Base-by-base conservation (phyloP, 129 eudicot species). In the Mikania micrantha region DNA sequence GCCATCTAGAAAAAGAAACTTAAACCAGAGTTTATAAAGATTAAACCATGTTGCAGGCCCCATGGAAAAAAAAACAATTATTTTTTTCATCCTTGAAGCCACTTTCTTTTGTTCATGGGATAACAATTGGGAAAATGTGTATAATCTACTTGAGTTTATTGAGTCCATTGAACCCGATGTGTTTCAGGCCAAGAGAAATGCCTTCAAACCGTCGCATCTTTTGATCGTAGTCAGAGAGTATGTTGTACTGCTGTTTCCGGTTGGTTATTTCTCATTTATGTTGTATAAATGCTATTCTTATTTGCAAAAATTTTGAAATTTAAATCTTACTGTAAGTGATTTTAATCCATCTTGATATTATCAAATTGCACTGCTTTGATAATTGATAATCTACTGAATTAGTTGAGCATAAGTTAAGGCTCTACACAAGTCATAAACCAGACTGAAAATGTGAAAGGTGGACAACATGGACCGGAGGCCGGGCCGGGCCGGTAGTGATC, bases 71-170 rank as follows among this genome's bases (percentile, higher is more conserved):
- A 5, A 25, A 31, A 48, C 7, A 34, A 6, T 62, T 67, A 63
- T 34, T 16, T 45, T 45, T 11, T 56, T 19, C 19, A 66, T 57
- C 59, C 28, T 67, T 17, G 5, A 66, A 60, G 62, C 40, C 29
- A 67, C 42, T 34, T 64, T 77, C 60, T 10, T 61, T 68, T 41
- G 69, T 49, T 63, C 54, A 56, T 68, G 78, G 69, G 72, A 24
- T 62, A 68, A 53, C 75, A 68, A 35, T 75, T 79, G 44, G 72
- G 62, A 77, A 67, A 71, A 77, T 86, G 90, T 84, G 95, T 78
- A 82, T 84, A 84, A 71, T 66, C 77, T 27, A 66, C 60, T 74
- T 5, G 21, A 48, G 68, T 62, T 53, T 39, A 48, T 56, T 15
- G 56, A 32, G 78, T 44, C 60, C 15, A 8, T 45, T 36, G 28